Evolutionary conservation across 2,329 filamentous ascomycete genomes (phyloP).

Genomic region (Cyclaneusma minus): DNA sequence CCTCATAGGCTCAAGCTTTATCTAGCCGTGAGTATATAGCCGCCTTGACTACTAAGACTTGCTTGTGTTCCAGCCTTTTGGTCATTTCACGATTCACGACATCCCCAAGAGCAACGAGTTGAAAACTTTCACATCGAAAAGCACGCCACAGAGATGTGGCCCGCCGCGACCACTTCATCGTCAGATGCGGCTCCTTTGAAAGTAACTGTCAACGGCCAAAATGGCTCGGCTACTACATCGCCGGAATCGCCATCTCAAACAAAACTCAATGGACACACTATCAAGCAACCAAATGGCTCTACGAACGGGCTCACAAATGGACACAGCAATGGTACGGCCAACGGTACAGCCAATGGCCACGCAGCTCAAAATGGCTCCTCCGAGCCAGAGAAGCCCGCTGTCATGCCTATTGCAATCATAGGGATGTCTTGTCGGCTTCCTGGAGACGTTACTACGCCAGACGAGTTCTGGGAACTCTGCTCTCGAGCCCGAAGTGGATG

Average conservation of each 20-base stretch:
- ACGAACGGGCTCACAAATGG: slow-evolving; percentile 6
- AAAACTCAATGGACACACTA: slow-evolving; percentile 14
- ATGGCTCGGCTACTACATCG: slow-evolving; percentile 16
- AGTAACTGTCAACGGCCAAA: slow-evolving; percentile 14
- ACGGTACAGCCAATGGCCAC: slow-evolving; percentile 4
- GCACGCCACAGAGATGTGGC: slow-evolving; percentile 2
- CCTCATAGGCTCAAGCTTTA: too few relatives aligned
- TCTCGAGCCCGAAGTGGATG: slow-evolving; percentile 16
- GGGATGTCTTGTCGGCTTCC: slow-evolving; percentile 20
- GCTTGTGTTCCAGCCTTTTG: too few relatives aligned
- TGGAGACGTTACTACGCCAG: slow-evolving; percentile 17
- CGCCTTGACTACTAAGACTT: too few relatives aligned
- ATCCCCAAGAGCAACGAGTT: too few relatives aligned
- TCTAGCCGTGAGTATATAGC: too few relatives aligned
- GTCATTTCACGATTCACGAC: too few relatives aligned
- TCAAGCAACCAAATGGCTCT: slow-evolving; percentile 3
- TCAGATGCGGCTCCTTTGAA: slow-evolving; percentile 7
- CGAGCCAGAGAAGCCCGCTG: too few relatives aligned
- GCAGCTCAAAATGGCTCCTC: too few relatives aligned
- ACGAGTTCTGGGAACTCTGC: slow-evolving; percentile 19
- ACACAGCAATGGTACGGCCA: slow-evolving; percentile 11
- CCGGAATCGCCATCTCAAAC: slow-evolving; percentile 11
- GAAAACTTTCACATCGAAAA: background rate
- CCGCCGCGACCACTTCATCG: slow-evolving; percentile 2
- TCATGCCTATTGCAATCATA: too few relatives aligned